Evolutionary conservation across 2,329 filamentous ascomycete species (phyloP).

Genomic region (Exophiala dermatitidis): DNA sequence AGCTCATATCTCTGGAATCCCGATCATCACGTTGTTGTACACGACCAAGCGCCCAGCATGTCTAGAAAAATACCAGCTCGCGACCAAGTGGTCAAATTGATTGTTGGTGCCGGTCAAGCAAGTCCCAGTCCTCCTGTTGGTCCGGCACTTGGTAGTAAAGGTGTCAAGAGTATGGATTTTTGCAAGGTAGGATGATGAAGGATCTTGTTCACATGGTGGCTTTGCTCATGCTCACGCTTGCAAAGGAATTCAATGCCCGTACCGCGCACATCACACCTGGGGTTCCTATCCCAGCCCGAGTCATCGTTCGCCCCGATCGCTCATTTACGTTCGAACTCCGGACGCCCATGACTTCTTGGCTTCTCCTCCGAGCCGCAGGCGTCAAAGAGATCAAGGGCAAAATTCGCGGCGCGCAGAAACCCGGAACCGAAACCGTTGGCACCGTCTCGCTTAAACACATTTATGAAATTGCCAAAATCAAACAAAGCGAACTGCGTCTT

Average conservation of each 20-base stretch:
- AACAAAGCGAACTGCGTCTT: constrained; percentile 68
- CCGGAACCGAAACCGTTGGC: constrained; percentile 71
- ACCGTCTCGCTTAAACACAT: constrained; percentile 88
- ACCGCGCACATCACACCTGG: constrained; percentile 77
- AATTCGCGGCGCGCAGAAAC: constrained; percentile 64
- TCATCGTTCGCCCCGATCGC: constrained; percentile 86
- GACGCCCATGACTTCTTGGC: constrained; percentile 87
- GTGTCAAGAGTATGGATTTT: constrained; percentile 99
- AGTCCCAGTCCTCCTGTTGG: constrained; percentile 92
- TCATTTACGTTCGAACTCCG: constrained; percentile 89
- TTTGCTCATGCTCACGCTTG: constrained; percentile 6
- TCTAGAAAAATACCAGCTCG: constrained; percentile 45
- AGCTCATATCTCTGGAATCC: neutral
- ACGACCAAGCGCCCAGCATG: constrained; percentile 30
- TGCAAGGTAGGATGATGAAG: constrained; percentile 66
- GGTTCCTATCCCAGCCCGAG: constrained; percentile 81
- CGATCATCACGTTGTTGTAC: neutral
- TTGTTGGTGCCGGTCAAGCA: constrained; percentile 92
- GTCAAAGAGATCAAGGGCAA: constrained; percentile 65
- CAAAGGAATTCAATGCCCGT: constrained; percentile 90
- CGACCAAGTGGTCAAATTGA: constrained; percentile 87
- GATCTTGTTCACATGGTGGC: neutral
- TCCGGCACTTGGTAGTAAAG: constrained; percentile 91
- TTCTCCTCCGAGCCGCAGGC: constrained; percentile 76
- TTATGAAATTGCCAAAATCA: constrained; percentile 96